Evolutionary conservation across 768 basidiomycete genomes (phyloP).

Genomic region (Symmetrospora coprosmae): DNA sequence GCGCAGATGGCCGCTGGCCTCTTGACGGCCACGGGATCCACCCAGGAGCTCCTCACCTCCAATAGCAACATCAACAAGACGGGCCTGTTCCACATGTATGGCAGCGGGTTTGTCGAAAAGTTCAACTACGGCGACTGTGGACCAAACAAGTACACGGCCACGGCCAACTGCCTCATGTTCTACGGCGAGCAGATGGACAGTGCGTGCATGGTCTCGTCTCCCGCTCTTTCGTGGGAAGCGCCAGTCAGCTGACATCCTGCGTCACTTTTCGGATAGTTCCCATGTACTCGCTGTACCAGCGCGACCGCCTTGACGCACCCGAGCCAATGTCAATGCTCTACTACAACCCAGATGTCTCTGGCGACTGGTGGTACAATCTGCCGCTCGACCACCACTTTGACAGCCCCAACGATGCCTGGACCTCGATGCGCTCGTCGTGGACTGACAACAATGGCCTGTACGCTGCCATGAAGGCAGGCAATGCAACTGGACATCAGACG

Average conservation of each 20-base stretch:
- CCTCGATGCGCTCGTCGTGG: constrained; percentile 81
- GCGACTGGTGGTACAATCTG: constrained; percentile 83
- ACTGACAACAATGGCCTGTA: constrained; percentile 69
- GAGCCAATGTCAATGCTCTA: constrained; percentile 57
- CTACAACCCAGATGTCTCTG: constrained; percentile 69
- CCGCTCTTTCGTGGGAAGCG: no score
- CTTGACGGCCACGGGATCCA: constrained; percentile 67
- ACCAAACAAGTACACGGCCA: constrained; percentile 87
- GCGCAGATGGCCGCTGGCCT: constrained; percentile 79
- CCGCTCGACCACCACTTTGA: constrained; percentile 71
- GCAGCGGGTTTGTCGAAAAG: constrained; percentile 64
- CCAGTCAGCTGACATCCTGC: neutral
- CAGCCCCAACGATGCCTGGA: constrained; percentile 64
- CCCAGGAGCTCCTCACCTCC: constrained; percentile 54
- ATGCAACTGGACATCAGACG: constrained; percentile 62
- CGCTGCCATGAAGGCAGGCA: constrained; percentile 79
- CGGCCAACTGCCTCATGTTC: constrained; percentile 73
- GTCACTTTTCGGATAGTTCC: constrained; percentile 40
- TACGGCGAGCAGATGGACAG: constrained; percentile 54
- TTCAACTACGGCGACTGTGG: constrained; percentile 65
- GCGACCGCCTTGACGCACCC: constrained; percentile 62
- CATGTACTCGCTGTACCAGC: constrained; percentile 70
- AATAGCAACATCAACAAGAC: constrained; percentile 63
- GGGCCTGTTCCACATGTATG: constrained; percentile 79
- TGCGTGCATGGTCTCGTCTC: neutral